phyloP scores from a whole-genome alignment of 1,139 yeast species.

The Yamadazyma buinensis region DNA sequence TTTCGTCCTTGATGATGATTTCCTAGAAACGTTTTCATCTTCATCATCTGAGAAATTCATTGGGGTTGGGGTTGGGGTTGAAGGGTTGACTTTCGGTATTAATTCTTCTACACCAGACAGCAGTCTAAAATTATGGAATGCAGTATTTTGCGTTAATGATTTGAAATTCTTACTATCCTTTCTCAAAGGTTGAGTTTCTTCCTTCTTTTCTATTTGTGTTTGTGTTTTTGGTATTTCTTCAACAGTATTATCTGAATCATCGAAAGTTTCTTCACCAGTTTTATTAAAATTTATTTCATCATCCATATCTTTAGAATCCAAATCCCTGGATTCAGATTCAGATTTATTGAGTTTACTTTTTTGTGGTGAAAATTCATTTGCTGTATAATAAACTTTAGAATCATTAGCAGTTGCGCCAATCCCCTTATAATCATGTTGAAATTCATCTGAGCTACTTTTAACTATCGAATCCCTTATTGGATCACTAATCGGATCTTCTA shows the following conservation, averaged over 20 bases:
- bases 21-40: constrained; percentile 13
- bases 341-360: not conserved
- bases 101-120: constrained; percentile 1
- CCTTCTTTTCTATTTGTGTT: no score
- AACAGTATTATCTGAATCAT: constrained; percentile 10
- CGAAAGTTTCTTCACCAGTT: not conserved
- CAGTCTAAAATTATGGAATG: constrained; percentile 40
- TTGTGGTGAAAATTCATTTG: constrained; percentile 18
- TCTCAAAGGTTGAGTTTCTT: constrained; percentile 17
- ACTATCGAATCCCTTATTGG: constrained; percentile 10
- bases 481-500: not conserved
- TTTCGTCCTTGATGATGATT: constrained; percentile 20
- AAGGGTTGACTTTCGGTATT: not conserved
- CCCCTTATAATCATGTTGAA: constrained; percentile 12
- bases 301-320: constrained; percentile 6
- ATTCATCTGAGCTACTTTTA: constrained; percentile 16
- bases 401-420: constrained; percentile 21
- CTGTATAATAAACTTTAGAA: constrained; percentile 33
- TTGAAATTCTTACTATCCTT: constrained; percentile 20
- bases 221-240: constrained; percentile 10
- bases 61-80: not conserved
- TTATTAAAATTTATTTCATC: not conserved
- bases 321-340: no score
- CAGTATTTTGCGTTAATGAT: constrained; percentile 39
- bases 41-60: constrained; percentile 16